phyloP scores from a whole-genome alignment of 306 rosid genomes.

The Fragaria ananassa region DNA sequence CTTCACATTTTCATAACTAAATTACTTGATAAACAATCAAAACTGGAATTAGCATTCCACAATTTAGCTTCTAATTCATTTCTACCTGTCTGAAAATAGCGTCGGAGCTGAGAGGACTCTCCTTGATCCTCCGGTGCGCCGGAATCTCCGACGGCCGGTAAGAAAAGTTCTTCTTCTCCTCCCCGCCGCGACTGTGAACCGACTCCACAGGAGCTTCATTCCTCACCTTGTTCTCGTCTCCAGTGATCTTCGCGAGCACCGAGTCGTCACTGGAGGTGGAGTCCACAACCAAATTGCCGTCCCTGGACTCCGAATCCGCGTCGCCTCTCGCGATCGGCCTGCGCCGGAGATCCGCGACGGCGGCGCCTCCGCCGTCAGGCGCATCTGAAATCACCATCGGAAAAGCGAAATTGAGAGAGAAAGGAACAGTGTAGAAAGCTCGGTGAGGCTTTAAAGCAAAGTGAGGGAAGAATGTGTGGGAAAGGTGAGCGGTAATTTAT shows the following conservation, averaged over 20 bases:
- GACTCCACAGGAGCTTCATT: conserved; percentile 20
- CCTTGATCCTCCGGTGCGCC: conserved; percentile 71
- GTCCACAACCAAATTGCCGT: conserved; percentile 30
- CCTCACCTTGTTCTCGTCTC: conserved; percentile 16
- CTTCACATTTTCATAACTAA: neutral
- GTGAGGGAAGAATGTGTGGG: conserved; percentile 4
- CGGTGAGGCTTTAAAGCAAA: neutral
- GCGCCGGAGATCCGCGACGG: conserved; percentile 46
- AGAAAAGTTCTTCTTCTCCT: conserved; percentile 33
- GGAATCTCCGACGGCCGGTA: conserved; percentile 67
- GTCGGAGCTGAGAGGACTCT: conserved; percentile 93
- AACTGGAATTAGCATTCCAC: neutral
- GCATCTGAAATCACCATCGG: conserved; percentile 57
- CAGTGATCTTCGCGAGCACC: conserved; percentile 21
- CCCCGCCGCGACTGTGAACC: conserved; percentile 10
- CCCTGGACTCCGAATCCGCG: conserved; percentile 33
- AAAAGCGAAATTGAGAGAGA: neutral
- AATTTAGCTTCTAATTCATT: neutral
- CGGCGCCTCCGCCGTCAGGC: conserved; percentile 23
- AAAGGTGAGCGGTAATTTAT: conserved; percentile 3
- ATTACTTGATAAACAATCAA: conserved; percentile 3
- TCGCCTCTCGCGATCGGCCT: conserved; percentile 32
- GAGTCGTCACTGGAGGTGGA: conserved; percentile 32
- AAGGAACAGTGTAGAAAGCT: neutral
- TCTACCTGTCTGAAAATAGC: conserved; percentile 78